Conservation (phyloP, 2,329 filamentous ascomycete species). For the Chrysosporium queenslandicum region DNA sequence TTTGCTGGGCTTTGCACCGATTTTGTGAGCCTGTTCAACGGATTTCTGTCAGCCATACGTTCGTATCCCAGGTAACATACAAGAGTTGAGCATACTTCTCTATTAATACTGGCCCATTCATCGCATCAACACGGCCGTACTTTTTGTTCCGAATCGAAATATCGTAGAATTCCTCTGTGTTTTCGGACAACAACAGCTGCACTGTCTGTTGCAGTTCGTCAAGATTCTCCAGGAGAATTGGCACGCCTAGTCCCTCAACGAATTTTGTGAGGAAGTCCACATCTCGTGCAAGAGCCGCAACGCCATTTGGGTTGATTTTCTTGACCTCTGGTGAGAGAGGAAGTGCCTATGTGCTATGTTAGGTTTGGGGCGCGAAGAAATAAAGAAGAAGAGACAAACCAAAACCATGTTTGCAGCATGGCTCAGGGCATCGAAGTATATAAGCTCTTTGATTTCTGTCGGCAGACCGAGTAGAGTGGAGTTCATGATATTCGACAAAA, state of each 20-base stretch:
- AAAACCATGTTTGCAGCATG: slow-evolving; percentile 83
- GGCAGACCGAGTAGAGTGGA: slow-evolving; percentile 88
- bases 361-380: neutral
- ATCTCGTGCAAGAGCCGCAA: slow-evolving; percentile 69
- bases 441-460: slow-evolving; percentile 89
- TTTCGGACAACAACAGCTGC: slow-evolving; percentile 71
- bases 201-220: slow-evolving; percentile 93
- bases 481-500: slow-evolving; percentile 92
- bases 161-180: slow-evolving; percentile 95
- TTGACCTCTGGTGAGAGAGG: slow-evolving; percentile 70
- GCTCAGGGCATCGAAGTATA: slow-evolving; percentile 91
- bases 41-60: neutral
- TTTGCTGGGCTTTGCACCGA: slow-evolving; percentile 49
- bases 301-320: slow-evolving; percentile 77
- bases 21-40: slow-evolving; percentile 49
- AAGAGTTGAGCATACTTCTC: slow-evolving; percentile 59
- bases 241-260: slow-evolving; percentile 74
- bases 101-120: slow-evolving; percentile 78
- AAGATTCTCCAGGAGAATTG: slow-evolving; percentile 78
- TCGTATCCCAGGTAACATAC: neutral
- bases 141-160: slow-evolving; percentile 81
- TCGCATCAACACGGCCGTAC: slow-evolving; percentile 81
- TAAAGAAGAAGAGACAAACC: slow-evolving; percentile 36
- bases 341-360: slow-evolving; percentile 46
- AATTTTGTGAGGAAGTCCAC: slow-evolving; percentile 76